Base-by-base conservation (phyloP, 768 basidiomycete genomes). In the Clitopilus hobsonii region DNA sequence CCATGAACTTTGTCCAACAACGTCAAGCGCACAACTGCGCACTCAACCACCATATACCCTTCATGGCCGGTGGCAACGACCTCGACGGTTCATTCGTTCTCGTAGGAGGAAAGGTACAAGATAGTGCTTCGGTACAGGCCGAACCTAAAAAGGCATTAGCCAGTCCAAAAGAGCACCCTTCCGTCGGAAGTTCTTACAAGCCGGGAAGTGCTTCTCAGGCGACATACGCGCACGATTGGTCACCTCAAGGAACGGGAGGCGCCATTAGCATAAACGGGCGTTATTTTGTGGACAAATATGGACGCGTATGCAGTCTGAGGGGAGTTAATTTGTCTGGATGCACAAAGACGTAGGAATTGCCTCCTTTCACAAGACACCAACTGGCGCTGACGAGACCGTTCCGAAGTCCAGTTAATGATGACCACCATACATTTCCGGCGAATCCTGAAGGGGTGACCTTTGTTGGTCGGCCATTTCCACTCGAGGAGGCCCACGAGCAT, bases 401-500 rank as follows among this genome's bases (percentile, higher is more conserved):
- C 26, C 30, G 27, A 61, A 93, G 91, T 10, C 90, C 91, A 24
- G 70, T 72, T 10, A 82, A 91, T 63, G 81, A 89, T 61, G 77
- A 87, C 51, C 79, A 89, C 54, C 78, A 78, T 53, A 70, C 74
- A 1, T 94, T 92, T 61, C 91, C 89, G 38, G 77, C 78, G 2
- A 76, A 83, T 30, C 82, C 82, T 53, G 72, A 80, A 49, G 68
- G 73, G 1, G 85, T 93, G 2, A 91, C 88, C 0, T 99, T 98
- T 67, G 88, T 96, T 23, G 90, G 89, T 10, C 75, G 94, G 18
- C 97, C 97, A 0, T 98, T 98, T 67, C 89, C 95, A 8, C 73
- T 98, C 1, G 83, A 87, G 45, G 89, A 98, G 58, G 95, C 96
- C 0, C 88, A 81, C 26, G 85, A 90, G 54, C 92, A 94, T 62